Base-by-base conservation (phyloP, 2,329 filamentous ascomycete species). In the Botryotinia globosa region DNA sequence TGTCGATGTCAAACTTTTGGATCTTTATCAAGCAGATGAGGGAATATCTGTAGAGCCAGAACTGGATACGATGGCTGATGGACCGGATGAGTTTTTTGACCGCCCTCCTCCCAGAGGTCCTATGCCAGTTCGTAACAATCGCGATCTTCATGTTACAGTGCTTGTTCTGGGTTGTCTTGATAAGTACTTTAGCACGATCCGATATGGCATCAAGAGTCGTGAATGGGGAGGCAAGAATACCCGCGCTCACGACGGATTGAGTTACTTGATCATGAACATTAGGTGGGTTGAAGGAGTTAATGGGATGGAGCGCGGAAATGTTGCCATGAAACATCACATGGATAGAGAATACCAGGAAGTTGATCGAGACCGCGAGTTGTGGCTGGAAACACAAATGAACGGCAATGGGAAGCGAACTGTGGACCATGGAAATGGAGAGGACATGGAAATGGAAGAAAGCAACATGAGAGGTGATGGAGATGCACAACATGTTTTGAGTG, bases 101-200 rank as follows among this genome's bases (percentile, higher is more conserved):
- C 79, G 85, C 65, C 90, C 90, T 1, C 89, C 88, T 1, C 83
- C 83, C 69, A 84, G 85, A 1, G 89, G 88, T 0, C 92, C 92
- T 0, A 87, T 92, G 75, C 82, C 84, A 1, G 85, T 92, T 1
- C 91, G 90, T 0, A 81, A 85, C 0, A 89, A 91, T 73, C 90
- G 91, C 77, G 96, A 98, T 80, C 83, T 97, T 59, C 93, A 98
- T 77, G 92, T 99, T 76, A 97, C 93, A 25, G 82, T 98, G 0
- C 84, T 98, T 20, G 90, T 99, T 20, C 85, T 98, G 0, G 96
- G 95, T 0, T 86, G 89, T 0, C 84, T 99, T 5, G 87, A 93
- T 75, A 89, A 89, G 74, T 99, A 98, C 80, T 85, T 88, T 0
- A 89, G 90, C 9, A 91, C 89, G 0, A 91, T 91, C 0, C 88